A percentile compares a stretch with the other conserved stretches of the same genome.
Evolutionary conservation across 2,329 filamentous ascomycete species (phyloP).

Genomic region (Parascedosporium putredinis): DNA sequence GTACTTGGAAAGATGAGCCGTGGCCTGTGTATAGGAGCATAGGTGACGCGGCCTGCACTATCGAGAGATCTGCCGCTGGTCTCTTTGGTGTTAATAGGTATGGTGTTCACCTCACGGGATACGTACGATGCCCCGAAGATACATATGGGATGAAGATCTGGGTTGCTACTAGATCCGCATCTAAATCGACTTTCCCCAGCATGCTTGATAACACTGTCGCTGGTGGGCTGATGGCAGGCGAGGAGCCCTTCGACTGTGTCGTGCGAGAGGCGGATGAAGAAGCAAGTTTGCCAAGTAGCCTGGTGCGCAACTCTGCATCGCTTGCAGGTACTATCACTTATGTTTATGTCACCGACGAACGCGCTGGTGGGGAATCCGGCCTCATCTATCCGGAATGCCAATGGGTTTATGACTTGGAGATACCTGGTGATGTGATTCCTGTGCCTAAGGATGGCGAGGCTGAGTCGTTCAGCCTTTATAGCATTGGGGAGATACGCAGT

Average conservation of each 20-base stretch:
- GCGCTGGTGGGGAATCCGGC: conserved; percentile 69
- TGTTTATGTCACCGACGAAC: conserved; percentile 65
- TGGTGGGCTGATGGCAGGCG: conserved; percentile 64
- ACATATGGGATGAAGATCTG: conserved; percentile 62
- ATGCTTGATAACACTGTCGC: conserved; percentile 95
- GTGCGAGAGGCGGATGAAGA: conserved; percentile 85
- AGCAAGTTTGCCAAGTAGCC: conserved; percentile 61
- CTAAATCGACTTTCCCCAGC: conserved; percentile 80
- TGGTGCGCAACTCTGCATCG: conserved; percentile 52
- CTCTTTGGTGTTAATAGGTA: conserved; percentile 70
- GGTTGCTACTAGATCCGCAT: conserved; percentile 65
- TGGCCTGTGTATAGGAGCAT: conserved; percentile 66
- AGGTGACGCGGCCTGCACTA: conserved; percentile 52
- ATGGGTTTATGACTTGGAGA: conserved; percentile 81
- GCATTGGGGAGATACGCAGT: conserved; percentile 62
- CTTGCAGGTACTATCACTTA: conserved; percentile 69
- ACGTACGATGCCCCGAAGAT: conserved; percentile 34
- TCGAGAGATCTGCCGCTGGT: conserved; percentile 66
- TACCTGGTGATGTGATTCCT: conserved; percentile 58
- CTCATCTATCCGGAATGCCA: conserved; percentile 85
- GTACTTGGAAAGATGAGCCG: conserved; percentile 69
- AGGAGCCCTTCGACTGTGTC: conserved; percentile 70
- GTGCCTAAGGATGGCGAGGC: conserved; percentile 83
- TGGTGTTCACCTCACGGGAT: conserved; percentile 74
- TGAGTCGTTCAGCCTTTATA: conserved; percentile 69